Conservation (phyloP, 164 flowering plant species). For the Cinnamomum micranthum region DNA sequence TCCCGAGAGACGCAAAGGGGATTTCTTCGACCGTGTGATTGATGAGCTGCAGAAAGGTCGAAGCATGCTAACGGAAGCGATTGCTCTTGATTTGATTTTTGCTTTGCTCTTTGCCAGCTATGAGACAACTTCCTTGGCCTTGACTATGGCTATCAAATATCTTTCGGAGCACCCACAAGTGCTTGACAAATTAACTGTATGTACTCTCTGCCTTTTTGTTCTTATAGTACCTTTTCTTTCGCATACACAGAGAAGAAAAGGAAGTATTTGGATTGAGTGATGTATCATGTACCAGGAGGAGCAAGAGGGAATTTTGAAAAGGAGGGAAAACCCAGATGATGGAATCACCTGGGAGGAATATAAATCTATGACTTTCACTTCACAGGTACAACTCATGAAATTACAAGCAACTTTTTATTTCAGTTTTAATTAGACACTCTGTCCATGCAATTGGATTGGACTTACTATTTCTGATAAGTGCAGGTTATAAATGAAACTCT, state of each 20-base stretch:
- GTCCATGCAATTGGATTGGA: background rate
- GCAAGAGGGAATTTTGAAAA: constrained; percentile 27
- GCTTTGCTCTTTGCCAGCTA: constrained; percentile 39
- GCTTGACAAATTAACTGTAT: constrained; percentile 57
- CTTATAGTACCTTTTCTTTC: background rate
- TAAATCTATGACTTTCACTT: constrained; percentile 42
- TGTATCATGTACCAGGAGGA: constrained; percentile 22
- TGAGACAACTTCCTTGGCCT: constrained; percentile 35
- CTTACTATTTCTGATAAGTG: background rate
- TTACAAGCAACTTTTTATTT: background rate
- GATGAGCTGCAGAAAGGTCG: constrained; percentile 32
- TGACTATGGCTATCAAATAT: constrained; percentile 29
- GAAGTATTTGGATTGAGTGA: background rate
- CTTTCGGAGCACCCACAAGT: constrained; percentile 60
- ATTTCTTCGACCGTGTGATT: constrained; percentile 54
- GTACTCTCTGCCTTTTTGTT: constrained; percentile 7
- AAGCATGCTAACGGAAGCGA: constrained; percentile 26
- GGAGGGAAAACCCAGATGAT: constrained; percentile 22
- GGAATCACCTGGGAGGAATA: constrained; percentile 36
- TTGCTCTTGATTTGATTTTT: constrained; percentile 34
- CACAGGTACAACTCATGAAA: constrained; percentile 19
- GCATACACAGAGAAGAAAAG: background rate
- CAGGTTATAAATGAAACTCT: constrained; percentile 41
- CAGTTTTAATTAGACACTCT: background rate
- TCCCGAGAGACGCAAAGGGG: constrained; percentile 41